These are phyloP conservation scores for Phyllosticta citribraziliensis DNA, from an alignment of 2,329 filamentous ascomycete species.

Conservation along the genomic window DNA sequence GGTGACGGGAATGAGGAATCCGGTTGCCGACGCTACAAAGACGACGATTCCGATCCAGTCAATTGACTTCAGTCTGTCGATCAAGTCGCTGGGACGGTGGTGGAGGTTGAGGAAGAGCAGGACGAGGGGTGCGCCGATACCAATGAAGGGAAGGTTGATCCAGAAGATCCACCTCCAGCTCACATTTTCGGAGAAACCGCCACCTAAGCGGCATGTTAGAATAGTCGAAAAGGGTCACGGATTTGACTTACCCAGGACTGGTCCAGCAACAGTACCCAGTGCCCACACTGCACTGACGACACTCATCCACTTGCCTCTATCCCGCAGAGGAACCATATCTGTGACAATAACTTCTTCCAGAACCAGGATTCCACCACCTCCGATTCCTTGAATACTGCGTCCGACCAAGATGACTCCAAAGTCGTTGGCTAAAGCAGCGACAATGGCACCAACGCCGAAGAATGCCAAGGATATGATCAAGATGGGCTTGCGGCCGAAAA, in stretches of 20 bases:
- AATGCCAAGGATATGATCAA: conserved; percentile 26
- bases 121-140: conserved; percentile 38
- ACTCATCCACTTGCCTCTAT: conserved; percentile 34
- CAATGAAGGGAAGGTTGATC: conserved; percentile 51
- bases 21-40: conserved; percentile 50
- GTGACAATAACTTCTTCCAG: conserved; percentile 37
- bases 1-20: conserved; percentile 52
- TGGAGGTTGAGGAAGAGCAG: conserved; percentile 46
- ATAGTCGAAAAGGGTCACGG: neutral
- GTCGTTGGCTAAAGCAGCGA: conserved; percentile 28
- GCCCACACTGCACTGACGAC: conserved; percentile 42
- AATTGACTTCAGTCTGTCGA: conserved; percentile 43
- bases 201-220: conserved; percentile 23
- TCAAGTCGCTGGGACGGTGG: conserved; percentile 36
- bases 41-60: conserved; percentile 55
- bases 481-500: conserved; percentile 31
- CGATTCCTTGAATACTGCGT: conserved; percentile 30
- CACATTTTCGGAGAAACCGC: conserved; percentile 43
- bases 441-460: conserved; percentile 28
- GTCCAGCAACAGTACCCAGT: conserved; percentile 45
- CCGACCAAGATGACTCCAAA: conserved; percentile 30
- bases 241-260: conserved; percentile 23
- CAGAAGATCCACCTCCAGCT: conserved; percentile 57
- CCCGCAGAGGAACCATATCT: conserved; percentile 35
- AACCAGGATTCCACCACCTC: conserved; percentile 32